phyloP scores from a whole-genome alignment of 306 rosid species.

The Crotalaria pallida region DNA sequence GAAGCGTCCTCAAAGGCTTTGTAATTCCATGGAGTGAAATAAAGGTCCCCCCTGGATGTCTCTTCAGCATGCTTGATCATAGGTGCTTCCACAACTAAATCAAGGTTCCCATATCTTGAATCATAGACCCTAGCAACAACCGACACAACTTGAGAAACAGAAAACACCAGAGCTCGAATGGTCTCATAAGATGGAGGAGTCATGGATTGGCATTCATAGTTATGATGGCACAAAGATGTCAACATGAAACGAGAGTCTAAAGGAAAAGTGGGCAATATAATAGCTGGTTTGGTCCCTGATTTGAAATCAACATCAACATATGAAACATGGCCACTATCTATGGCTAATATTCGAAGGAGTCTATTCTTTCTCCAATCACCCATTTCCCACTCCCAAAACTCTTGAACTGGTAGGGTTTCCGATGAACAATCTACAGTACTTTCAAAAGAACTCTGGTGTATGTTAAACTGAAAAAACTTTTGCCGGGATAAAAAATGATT shows the following conservation, averaged over 20 bases:
- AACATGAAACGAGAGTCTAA: conserved; percentile 83
- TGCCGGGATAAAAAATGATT: conserved; percentile 34
- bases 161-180: conserved; percentile 77
- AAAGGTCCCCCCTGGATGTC: conserved; percentile 62
- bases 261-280: conserved; percentile 88
- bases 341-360: conserved; percentile 76
- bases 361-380: conserved; percentile 94
- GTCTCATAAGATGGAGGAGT: conserved; percentile 54
- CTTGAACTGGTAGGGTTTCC: conserved; percentile 40
- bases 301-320: conserved; percentile 69
- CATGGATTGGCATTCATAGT: conserved; percentile 54
- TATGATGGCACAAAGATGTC: conserved; percentile 39
- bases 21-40: conserved; percentile 76
- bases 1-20: conserved; percentile 78
- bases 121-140: conserved; percentile 73
- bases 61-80: conserved; percentile 50
- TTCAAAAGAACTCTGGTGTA: conserved; percentile 41
- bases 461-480: conserved; percentile 57
- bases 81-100: conserved; percentile 49
- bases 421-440: conserved; percentile 52
- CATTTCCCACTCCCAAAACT: conserved; percentile 99
- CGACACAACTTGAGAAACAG: conserved; percentile 54
- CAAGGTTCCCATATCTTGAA: conserved; percentile 46
- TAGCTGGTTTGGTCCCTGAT: conserved; percentile 42
- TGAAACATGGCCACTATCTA: conserved; percentile 76